Evolutionary conservation across 2,329 filamentous ascomycete species (phyloP).

Genomic region (Phialophora tarda): DNA sequence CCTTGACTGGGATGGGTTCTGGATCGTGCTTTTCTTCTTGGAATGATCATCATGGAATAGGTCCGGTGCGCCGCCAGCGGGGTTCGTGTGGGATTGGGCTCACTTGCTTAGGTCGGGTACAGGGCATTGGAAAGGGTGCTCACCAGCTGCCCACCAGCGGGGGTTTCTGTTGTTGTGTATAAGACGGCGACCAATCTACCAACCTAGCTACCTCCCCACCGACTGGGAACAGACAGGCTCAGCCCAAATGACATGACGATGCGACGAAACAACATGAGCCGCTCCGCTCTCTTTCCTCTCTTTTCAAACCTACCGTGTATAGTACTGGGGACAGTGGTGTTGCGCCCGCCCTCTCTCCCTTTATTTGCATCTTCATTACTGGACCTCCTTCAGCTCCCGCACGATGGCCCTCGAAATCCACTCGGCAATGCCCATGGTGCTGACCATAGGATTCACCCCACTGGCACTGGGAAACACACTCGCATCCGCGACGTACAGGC

Average conservation of each 20-base stretch:
- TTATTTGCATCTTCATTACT: neutral
- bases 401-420: conserved; percentile 51
- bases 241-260: conserved; percentile 1
- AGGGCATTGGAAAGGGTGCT: neutral
- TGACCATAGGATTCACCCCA: conserved; percentile 60
- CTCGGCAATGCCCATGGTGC: conserved; percentile 58
- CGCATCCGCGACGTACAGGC: conserved; percentile 56
- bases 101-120: neutral
- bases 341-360: neutral
- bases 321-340: neutral
- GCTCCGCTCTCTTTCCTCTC: neutral
- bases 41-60: conserved; percentile 8
- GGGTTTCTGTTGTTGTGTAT: neutral
- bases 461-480: conserved; percentile 59
- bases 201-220: neutral
- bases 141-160: neutral
- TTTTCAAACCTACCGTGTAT: neutral
- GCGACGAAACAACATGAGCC: neutral
- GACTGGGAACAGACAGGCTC: neutral
- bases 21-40: conserved; percentile 1
- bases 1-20: neutral
- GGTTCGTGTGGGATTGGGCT: neutral
- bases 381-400: conserved; percentile 11
- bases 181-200: neutral
- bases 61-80: neutral